Conservation (phyloP, 441 rosid genomes). For the Lepidium campestre region DNA sequence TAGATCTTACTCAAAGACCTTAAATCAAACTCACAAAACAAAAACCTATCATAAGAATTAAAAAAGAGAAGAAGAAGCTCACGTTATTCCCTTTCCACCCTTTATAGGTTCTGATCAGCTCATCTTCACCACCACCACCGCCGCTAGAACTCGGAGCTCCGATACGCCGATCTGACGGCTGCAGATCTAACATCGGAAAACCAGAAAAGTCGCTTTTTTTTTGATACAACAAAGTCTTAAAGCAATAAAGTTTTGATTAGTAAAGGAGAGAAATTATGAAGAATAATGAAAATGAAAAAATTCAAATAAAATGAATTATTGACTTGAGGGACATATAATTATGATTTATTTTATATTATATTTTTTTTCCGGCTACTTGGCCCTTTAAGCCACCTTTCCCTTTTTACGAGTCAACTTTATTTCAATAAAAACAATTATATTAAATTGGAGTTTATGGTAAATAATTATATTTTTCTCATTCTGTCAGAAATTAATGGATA, state of each 20-base stretch:
- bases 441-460: background rate
- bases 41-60: background rate
- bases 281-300: background rate
- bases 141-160: conserved; percentile 38
- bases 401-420: conserved; percentile 22
- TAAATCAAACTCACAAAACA: conserved; percentile 10
- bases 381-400: conserved; percentile 8
- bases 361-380: conserved; percentile 1
- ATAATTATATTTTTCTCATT: background rate
- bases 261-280: background rate
- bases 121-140: conserved; percentile 28
- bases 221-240: background rate
- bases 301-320: background rate
- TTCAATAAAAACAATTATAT: background rate
- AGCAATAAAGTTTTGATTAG: background rate
- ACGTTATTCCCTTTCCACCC: conserved; percentile 92
- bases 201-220: conserved; percentile 2
- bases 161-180: conserved; percentile 43
- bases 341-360: background rate
- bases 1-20: conserved; percentile 27
- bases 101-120: conserved; percentile 52
- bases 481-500: background rate
- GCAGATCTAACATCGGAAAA: conserved; percentile 42
- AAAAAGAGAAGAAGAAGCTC: conserved; percentile 23
- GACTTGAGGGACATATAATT: conserved; percentile 8